Evolutionary conservation across 1,284 basidiomycete genomes (phyloP).

Genomic region (Boletus sp.): DNA sequence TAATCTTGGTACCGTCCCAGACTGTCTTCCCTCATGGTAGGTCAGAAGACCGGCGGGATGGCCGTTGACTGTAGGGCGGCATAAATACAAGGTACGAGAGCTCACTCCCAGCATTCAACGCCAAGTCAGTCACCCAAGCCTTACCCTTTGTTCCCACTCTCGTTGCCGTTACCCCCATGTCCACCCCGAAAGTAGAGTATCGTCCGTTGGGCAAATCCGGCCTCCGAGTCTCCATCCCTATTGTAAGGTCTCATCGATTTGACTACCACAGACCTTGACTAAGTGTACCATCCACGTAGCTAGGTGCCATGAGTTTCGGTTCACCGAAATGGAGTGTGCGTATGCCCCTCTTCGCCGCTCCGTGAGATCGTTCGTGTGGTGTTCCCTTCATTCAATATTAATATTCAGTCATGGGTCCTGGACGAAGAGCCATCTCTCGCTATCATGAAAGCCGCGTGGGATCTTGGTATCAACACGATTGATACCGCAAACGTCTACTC

Average conservation of each 20-base stretch:
- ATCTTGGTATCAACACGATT: constrained; percentile 41
- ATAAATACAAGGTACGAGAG: background rate
- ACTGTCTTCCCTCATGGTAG: background rate
- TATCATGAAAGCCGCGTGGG: constrained; percentile 47
- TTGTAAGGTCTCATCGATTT: constrained; percentile 24
- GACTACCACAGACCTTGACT: background rate
- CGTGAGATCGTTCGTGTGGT: background rate
- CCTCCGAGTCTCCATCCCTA: constrained; percentile 46
- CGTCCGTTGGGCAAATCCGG: constrained; percentile 45
- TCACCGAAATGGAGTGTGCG: constrained; percentile 35
- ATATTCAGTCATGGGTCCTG: constrained; percentile 39
- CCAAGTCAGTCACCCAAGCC: background rate
- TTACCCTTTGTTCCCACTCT: too few relatives aligned
- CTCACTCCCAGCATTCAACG: too few relatives aligned
- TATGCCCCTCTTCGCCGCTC: background rate
- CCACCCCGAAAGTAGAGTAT: constrained; percentile 28
- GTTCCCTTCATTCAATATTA: background rate
- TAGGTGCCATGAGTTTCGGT: constrained; percentile 48
- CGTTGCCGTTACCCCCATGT: background rate
- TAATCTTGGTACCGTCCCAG: background rate
- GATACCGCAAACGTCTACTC: constrained; percentile 59
- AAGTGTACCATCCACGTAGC: constrained; percentile 16
- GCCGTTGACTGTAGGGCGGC: too few relatives aligned
- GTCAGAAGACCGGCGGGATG: background rate
- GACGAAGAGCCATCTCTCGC: constrained; percentile 40